These are phyloP conservation scores for Paramecium pentaurelia DNA, from an alignment of 73 alveolate species.

Conservation along the genomic window DNA sequence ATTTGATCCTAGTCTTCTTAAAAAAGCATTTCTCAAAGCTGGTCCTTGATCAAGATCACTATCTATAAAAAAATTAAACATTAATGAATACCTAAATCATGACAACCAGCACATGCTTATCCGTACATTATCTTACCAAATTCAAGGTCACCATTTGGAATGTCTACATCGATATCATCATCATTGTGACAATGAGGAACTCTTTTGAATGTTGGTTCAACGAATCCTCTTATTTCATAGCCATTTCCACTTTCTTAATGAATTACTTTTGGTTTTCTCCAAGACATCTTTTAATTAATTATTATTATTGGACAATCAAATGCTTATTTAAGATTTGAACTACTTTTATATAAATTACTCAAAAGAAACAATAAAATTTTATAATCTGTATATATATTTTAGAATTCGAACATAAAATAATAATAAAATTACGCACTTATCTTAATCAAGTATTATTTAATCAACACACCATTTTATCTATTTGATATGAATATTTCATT, in stretches of 20 bases:
- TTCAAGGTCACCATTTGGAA: slow-evolving; percentile 48
- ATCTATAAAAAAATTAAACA: background rate
- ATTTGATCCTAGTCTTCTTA: slow-evolving; percentile 33
- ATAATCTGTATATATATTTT: background rate
- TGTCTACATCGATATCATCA: slow-evolving; percentile 9
- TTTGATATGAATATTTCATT: background rate
- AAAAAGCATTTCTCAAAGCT: background rate
- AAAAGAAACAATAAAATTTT: background rate
- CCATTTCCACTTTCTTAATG: slow-evolving; percentile 26
- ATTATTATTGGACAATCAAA: background rate
- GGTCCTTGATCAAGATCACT: slow-evolving; percentile 45
- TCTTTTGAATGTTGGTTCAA: slow-evolving; percentile 18
- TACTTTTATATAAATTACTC: background rate
- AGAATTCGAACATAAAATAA: background rate
- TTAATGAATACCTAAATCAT: background rate
- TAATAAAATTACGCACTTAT: background rate
- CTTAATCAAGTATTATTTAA: background rate
- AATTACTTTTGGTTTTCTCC: slow-evolving; percentile 1
- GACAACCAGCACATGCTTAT: slow-evolving; percentile 53
- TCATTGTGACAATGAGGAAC: background rate
- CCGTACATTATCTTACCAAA: background rate
- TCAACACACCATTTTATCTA: background rate
- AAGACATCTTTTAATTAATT: background rate
- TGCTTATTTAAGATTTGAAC: background rate
- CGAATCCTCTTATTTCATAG: slow-evolving; percentile 24